Conservation (phyloP, 345 rosid genomes). For the Rhizophora apiculata region DNA sequence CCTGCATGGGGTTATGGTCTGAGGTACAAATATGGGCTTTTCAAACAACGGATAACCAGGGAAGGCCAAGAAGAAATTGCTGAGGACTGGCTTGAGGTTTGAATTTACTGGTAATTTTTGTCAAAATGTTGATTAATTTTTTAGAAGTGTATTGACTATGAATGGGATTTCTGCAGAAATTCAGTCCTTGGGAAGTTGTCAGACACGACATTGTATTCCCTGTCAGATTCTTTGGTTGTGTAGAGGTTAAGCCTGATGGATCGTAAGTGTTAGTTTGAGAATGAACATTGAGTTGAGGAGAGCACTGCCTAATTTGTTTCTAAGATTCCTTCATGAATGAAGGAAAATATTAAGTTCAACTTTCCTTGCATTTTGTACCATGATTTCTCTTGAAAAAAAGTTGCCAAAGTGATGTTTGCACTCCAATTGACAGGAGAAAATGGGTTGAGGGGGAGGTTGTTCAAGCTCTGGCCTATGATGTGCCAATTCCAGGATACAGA, state of each 20-base stretch:
- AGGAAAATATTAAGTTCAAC: background rate
- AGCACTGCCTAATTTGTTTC: background rate
- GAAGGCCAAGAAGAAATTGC: conserved; percentile 93
- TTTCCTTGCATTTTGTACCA: conserved; percentile 1
- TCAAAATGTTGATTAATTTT: background rate
- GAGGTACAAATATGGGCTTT: conserved; percentile 89
- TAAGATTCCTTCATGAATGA: background rate
- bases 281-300: background rate
- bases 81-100: conserved; percentile 99
- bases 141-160: conserved; percentile 19
- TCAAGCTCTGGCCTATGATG: conserved; percentile 93
- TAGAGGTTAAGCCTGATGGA: conserved; percentile 75
- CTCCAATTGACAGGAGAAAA: conserved; percentile 52
- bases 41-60: conserved; percentile 77
- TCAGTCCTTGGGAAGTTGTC: conserved; percentile 97
- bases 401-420: conserved; percentile 10
- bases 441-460: conserved; percentile 87
- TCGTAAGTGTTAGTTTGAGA: conserved; percentile 51
- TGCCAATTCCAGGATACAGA: conserved; percentile 90
- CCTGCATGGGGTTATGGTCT: conserved; percentile 99
- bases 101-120: conserved; percentile 1
- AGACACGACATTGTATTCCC: conserved; percentile 90
- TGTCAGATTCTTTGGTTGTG: conserved; percentile 79
- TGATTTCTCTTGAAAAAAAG: conserved; percentile 5
- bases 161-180: conserved; percentile 61